Base-by-base conservation (phyloP, 331 rosid genomes). In the Quercus phellos region DNA sequence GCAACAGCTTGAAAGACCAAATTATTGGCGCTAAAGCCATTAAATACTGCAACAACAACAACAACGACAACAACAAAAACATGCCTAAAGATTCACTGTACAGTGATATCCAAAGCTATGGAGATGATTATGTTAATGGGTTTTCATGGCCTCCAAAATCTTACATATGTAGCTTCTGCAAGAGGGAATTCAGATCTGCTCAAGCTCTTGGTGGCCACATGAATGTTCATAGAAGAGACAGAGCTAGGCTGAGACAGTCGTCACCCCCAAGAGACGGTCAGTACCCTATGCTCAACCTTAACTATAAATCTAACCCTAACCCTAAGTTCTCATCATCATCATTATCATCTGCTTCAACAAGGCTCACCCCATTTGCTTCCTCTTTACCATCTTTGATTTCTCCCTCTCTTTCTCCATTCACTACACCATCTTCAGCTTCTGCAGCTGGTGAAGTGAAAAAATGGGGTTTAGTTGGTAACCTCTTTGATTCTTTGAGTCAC, bases 161-260 rank as follows among this genome's bases (percentile, higher is more conserved):
- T 30, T 94, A 90, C 84, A 78, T 86, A 14, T 94, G 99, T 73
- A 90, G 92, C 77, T 94, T 92, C 81, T 94, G 98, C 84, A 90
- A 83, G 35, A 92, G 91, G 76, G 97, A 94, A 77, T 94, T 94
- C 81, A 90, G 85, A 83, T 94, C 96, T 22, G 98, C 98, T 84
- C 98, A 94, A 77, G 98, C 98, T 21, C 89, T 94, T 56, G 99
- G 99, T 18, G 99, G 97, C 22, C 99, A 91, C 66, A 92, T 94
- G 97, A 94, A 94, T 87, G 99, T 94, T 66, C 99, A 94, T 77
- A 80, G 99, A 30, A 84, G 93, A 61, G 99, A 94, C 72, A 85
- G 99, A 83, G 99, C 99, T 38, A 85, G 92, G 82, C 88, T 94
- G 50, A 91, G 94, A 74, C 85, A 86, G 54, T 85, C 86, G 38